Evolutionary conservation across 805 yeast genomes (phyloP).

Genomic region (Spathaspora boniae): DNA sequence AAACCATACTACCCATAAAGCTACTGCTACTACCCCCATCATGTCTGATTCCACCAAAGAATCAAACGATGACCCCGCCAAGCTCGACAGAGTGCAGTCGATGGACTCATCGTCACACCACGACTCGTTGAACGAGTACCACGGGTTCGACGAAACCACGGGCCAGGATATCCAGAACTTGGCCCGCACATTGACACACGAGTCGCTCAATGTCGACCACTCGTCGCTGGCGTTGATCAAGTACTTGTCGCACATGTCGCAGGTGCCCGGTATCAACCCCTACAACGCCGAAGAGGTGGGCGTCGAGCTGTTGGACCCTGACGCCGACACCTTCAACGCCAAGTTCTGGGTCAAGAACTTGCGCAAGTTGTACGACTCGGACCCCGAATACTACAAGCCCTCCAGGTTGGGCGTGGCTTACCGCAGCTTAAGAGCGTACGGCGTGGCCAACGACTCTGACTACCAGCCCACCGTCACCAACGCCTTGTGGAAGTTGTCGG

Average conservation of each 20-base stretch:
- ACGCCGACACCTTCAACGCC: conserved; percentile 54
- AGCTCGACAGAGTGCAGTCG: conserved; percentile 3
- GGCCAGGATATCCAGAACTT: conserved; percentile 35
- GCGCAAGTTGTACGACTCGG: conserved; percentile 48
- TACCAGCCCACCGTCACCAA: conserved; percentile 59
- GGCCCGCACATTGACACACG: conserved; percentile 40
- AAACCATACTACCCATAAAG: no score
- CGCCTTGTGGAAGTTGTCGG: conserved; percentile 24
- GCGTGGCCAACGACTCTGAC: conserved; percentile 65
- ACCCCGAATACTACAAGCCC: conserved; percentile 63
- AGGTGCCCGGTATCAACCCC: conserved; percentile 48
- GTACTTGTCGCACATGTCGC: conserved; percentile 48
- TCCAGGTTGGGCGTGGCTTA: conserved; percentile 58
- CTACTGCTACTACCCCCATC: background rate
- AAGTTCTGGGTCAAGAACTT: conserved; percentile 67
- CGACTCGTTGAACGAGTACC: conserved; percentile 19
- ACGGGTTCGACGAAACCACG: conserved; percentile 35
- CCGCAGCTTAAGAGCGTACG: conserved; percentile 56
- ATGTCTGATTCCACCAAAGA: conserved; percentile 11
- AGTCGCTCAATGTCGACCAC: conserved; percentile 10
- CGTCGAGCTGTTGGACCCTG: conserved; percentile 54
- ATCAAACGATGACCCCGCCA: conserved; percentile 8
- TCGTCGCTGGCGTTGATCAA: conserved; percentile 25
- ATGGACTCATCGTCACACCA: conserved; percentile 11
- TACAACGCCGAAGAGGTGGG: conserved; percentile 16